Conservation (phyloP, 768 basidiomycete genomes). For the Rhizopogon sp. region DNA sequence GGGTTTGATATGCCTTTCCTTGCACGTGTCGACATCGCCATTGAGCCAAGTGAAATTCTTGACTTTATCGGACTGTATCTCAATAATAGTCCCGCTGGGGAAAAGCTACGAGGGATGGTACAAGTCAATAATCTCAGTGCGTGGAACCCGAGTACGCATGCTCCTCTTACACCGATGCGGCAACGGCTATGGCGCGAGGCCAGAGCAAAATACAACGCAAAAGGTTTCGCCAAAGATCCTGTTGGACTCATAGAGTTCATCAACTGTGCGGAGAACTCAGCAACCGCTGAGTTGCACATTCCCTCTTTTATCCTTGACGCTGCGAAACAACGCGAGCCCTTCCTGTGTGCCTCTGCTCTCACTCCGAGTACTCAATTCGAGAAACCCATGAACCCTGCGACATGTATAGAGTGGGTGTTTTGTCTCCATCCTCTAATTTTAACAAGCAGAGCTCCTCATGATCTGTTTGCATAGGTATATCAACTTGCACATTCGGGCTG, state of each 20-base stretch:
- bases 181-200: too few species aligned
- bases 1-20: slow-evolving; percentile 6
- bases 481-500: slow-evolving; percentile 11
- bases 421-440: neutral
- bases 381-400: slow-evolving; percentile 10
- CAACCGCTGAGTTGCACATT: slow-evolving; percentile 6
- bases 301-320: neutral
- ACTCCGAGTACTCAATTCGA: neutral
- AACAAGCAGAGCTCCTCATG: neutral
- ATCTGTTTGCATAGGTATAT: slow-evolving; percentile 1
- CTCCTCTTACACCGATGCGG: slow-evolving; percentile 6
- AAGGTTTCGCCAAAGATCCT: too few species aligned
- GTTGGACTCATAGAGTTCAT: neutral
- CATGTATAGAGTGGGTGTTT: slow-evolving; percentile 7
- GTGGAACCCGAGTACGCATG: neutral
- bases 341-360: slow-evolving; percentile 4
- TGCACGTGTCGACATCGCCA: slow-evolving; percentile 9
- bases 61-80: slow-evolving; percentile 6
- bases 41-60: slow-evolving; percentile 8
- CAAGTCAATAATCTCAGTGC: slow-evolving; percentile 6
- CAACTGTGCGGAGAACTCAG: slow-evolving; percentile 12
- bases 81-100: slow-evolving; percentile 1
- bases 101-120: slow-evolving; percentile 10
- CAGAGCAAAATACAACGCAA: too few species aligned
- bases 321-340: slow-evolving; percentile 7